Percentiles rank a stretch among this genome's conserved stretches.
Conservation (phyloP, 140 eudicot genomes). For the Bidens hawaiensis region DNA sequence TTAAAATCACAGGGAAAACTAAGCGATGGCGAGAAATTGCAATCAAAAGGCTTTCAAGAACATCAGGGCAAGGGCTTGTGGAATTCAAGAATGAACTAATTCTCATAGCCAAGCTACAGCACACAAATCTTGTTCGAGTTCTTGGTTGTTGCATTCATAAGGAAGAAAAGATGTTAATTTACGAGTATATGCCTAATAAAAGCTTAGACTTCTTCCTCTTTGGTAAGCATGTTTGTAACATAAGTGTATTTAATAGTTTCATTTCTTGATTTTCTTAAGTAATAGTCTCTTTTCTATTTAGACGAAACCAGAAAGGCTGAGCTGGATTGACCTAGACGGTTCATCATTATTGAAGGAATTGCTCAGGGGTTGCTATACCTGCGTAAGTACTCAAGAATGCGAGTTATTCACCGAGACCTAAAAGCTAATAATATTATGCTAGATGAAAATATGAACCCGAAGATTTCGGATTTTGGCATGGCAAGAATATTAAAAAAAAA, state of each 20-base stretch:
- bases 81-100: slow-evolving; percentile 49
- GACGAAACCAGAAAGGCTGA: slow-evolving; percentile 25
- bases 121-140: slow-evolving; percentile 45
- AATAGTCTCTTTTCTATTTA: background rate
- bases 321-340: slow-evolving; percentile 40
- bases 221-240: slow-evolving; percentile 18
- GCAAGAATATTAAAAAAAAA: slow-evolving; percentile 47
- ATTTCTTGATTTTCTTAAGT: background rate
- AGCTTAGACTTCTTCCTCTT: slow-evolving; percentile 43
- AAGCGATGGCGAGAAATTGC: slow-evolving; percentile 42
- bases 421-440: slow-evolving; percentile 21
- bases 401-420: slow-evolving; percentile 7
- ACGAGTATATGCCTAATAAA: slow-evolving; percentile 48
- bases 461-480: slow-evolving; percentile 60
- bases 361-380: slow-evolving; percentile 16
- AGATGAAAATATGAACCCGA: slow-evolving; percentile 53
- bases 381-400: slow-evolving; percentile 14
- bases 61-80: slow-evolving; percentile 48
- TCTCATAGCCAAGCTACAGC: slow-evolving; percentile 48
- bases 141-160: slow-evolving; percentile 40
- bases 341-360: slow-evolving; percentile 25
- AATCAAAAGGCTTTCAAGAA: slow-evolving; percentile 41
- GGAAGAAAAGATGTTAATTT: slow-evolving; percentile 40
- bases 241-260: background rate
- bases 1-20: slow-evolving; percentile 31